These are phyloP conservation scores for Paracoccidioides lutzii DNA, from an alignment of 2,329 filamentous ascomycete species.

Conservation along the genomic window DNA sequence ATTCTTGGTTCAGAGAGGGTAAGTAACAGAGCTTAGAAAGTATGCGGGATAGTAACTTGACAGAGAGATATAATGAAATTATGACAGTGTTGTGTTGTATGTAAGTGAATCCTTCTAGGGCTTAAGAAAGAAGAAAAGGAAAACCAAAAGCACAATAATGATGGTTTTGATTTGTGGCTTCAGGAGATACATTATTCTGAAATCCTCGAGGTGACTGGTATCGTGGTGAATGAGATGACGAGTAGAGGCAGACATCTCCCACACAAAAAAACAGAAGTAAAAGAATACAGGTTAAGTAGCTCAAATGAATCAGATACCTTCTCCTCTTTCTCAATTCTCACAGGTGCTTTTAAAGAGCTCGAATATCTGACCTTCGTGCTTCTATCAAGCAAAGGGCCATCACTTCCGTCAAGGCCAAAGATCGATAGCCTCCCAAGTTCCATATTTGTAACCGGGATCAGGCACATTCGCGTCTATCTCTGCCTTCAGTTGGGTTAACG, in stretches of 20 bases:
- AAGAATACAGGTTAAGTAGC: too few species aligned
- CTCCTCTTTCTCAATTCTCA: not conserved
- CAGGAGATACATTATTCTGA: not conserved
- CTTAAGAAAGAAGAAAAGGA: not conserved
- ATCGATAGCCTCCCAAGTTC: conserved; percentile 54
- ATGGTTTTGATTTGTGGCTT: not conserved
- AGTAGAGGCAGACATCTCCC: not conserved
- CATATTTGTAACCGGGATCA: conserved; percentile 8
- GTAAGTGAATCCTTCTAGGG: not conserved
- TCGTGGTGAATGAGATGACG: not conserved
- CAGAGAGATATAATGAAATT: not conserved
- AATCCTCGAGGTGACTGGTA: not conserved
- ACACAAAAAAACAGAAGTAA: not conserved
- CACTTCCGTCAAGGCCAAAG: conserved; percentile 45
- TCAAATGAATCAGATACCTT: not conserved
- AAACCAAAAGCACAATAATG: not conserved
- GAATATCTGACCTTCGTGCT: not conserved
- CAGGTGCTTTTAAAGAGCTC: not conserved
- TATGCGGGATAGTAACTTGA: not conserved
- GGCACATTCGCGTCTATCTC: conserved; percentile 19
- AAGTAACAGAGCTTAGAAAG: not conserved
- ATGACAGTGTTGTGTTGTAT: not conserved
- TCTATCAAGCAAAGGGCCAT: not conserved
- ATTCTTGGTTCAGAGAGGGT: not conserved
- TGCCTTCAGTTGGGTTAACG: conserved; percentile 37